These are phyloP conservation scores for Sporisorium scitamineum DNA, from an alignment of 1,284 basidiomycete genomes.

Conservation along the genomic window DNA sequence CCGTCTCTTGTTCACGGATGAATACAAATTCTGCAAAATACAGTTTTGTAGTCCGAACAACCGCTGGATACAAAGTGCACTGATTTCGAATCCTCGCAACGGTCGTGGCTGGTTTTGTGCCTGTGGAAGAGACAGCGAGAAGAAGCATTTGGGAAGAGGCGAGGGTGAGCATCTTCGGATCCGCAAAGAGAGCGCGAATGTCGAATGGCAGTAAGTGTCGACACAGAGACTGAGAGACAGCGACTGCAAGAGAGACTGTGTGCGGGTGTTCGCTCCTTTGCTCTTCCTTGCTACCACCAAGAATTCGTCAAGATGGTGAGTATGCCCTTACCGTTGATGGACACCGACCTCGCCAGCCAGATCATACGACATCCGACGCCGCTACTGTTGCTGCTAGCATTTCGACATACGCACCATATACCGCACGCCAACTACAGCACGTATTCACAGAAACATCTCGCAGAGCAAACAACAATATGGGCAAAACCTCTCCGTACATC, in stretches of 20 bases:
- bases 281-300: slow-evolving; percentile 52
- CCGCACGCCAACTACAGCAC: neutral
- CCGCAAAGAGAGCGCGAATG: neutral
- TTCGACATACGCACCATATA: neutral
- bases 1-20: neutral
- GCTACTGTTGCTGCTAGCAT: slow-evolving; percentile 13
- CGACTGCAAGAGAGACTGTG: neutral
- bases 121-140: neutral
- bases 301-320: slow-evolving; percentile 59
- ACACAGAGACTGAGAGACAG: neutral
- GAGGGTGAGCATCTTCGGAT: neutral
- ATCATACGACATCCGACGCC: slow-evolving; percentile 26
- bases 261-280: slow-evolving; percentile 24
- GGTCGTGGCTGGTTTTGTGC: neutral
- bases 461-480: neutral
- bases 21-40: neutral
- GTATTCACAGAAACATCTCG: neutral
- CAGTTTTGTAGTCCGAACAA: slow-evolving; percentile 11
- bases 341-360: slow-evolving; percentile 16
- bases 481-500: neutral
- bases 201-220: neutral
- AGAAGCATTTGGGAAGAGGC: neutral
- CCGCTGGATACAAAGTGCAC: neutral
- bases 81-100: neutral
- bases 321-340: slow-evolving; percentile 17